These are phyloP conservation scores for Flaveria floridana DNA, from an alignment of 140 eudicot genomes.

Conservation along the genomic window DNA sequence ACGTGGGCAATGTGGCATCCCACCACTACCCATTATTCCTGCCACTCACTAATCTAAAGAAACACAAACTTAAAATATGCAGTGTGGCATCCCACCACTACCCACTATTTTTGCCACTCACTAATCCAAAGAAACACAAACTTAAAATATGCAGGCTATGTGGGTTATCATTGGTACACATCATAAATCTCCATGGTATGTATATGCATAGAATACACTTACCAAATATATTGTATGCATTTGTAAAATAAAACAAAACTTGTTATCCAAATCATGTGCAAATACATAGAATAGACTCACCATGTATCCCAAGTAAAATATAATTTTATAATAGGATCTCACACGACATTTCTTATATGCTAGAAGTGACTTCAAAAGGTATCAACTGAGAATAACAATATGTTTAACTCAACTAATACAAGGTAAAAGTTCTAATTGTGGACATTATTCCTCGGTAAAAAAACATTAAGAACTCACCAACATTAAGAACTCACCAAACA, in stretches of 20 bases:
- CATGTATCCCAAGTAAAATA: not conserved
- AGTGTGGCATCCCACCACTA: no score
- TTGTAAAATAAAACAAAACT: not conserved
- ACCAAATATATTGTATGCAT: not conserved
- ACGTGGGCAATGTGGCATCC: no score
- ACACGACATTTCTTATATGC: not conserved
- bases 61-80: no score
- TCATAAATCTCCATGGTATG: not conserved
- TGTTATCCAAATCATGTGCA: not conserved
- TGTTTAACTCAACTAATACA: not conserved
- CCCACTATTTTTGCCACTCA: no score
- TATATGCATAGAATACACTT: not conserved
- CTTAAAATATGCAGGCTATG: no score
- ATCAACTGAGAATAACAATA: not conserved
- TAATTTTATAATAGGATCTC: not conserved
- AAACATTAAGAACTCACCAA: not conserved
- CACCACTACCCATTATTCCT: no score
- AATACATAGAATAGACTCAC: not conserved
- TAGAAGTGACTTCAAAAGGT: not conserved
- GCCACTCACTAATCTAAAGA: no score
- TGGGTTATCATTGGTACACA: no score
- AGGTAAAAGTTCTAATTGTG: not conserved
- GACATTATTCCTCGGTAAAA: not conserved
- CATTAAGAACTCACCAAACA: not conserved
- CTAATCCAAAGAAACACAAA: no score